Base-by-base conservation (phyloP, 768 basidiomycete species). In the Amanita brunnescens region DNA sequence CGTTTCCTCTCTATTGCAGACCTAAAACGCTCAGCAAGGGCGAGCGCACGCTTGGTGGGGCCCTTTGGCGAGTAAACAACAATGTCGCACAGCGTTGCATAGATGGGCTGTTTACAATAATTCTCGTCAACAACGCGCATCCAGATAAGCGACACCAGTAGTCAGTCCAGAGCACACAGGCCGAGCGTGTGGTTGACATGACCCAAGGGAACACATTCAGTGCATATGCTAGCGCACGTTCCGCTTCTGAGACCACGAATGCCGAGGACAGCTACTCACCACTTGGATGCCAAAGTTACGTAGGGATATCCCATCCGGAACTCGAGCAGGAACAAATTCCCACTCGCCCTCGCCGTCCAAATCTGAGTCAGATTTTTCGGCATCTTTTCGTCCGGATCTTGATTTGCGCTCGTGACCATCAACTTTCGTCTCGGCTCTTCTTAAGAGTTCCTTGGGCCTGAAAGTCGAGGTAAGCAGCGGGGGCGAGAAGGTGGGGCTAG, bases 241-340 rank as follows among this genome's bases (percentile, higher is more conserved):
- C 26, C 14, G 34, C 21, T 48, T 38, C 20, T 14, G 13, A 29
- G 26, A 14, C n/a, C 43, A 55, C 39, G n/a, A 38, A 41, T 40
- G 7, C 18, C 39, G 47, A 55, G 51, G 12, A 47, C 32, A 21
- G 34, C 30, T 35, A 47, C 45, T 73, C 62, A 91, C 86, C 57
- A 87, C 80, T 65, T 94, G 92, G 53, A 91, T 86, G 24, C 88
- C 87, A 64, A 94, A 92, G 70, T 94, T 91, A 57, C 92, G 74
- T 60, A 90, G 68, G 54, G 81, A 85, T 52, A 90, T 89, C 14
- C 89, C 89, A 57, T 88, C 84, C 8, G 89, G 89, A 50, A 91
- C 84, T 49, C 72, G 73, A 12, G 77, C 75, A 37, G 85, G 82
- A 33, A 81, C 74, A 56, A 91, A 91, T 58, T 84, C 80, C 70